Percentiles rank a stretch among this genome's conserved stretches.
These are phyloP conservation scores for Naegleria fowleri DNA, from an alignment of 208 protist species.

Conservation along the genomic window DNA sequence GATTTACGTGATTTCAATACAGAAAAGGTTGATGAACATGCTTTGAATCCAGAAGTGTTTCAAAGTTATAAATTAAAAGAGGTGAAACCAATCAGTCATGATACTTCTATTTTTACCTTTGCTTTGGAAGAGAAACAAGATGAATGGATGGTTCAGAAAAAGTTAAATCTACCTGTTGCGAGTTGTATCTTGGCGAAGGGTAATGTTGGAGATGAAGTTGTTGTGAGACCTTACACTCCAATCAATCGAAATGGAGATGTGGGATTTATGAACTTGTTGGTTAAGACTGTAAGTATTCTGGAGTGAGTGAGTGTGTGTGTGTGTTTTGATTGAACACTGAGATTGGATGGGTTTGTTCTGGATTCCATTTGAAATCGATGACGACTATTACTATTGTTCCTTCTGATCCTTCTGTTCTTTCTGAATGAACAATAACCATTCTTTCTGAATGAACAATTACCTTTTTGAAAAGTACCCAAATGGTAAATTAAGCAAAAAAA, in stretches of 20 bases:
- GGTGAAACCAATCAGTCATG: constrained; percentile 69
- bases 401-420: no score
- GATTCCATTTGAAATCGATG: no score
- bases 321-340: no score
- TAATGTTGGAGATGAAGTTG: constrained; percentile 65
- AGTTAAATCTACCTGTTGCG: background rate
- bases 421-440: no score
- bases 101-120: constrained; percentile 36
- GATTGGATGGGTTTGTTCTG: no score
- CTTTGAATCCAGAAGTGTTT: background rate
- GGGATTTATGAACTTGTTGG: constrained; percentile 75
- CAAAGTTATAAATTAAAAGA: constrained; percentile 70
- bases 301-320: no score
- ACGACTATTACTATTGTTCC: no score
- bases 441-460: no score
- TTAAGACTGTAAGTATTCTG: constrained; percentile 58
- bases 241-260: constrained; percentile 71
- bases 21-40: background rate
- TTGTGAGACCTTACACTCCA: constrained; percentile 78
- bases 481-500: constrained; percentile 75
- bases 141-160: background rate
- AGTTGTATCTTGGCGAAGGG: constrained; percentile 5
- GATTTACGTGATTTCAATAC: no score
- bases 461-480: constrained; percentile 62
- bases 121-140: background rate